Percentiles rank a stretch among this genome's conserved stretches.
Evolutionary conservation across 306 rosid species (phyloP).

Genomic region (Fragaria vesca): DNA sequence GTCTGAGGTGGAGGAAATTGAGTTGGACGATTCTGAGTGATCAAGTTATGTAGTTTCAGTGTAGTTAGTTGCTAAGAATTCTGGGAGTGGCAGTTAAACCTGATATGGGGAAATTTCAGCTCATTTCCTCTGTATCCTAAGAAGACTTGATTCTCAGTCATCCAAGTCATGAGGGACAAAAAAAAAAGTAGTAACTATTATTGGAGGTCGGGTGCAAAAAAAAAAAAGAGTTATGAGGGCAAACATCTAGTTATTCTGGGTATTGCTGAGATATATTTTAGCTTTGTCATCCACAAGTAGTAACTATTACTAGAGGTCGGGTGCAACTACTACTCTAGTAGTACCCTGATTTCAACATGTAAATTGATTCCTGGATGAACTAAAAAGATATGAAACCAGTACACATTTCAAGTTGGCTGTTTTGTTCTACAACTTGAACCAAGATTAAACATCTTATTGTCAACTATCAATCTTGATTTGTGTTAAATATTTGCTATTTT

Average conservation of each 20-base stretch:
- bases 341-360: background rate
- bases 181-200: too few species aligned
- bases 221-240: background rate
- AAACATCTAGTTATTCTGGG: background rate
- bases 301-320: background rate
- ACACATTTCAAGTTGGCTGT: background rate
- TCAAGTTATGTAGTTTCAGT: background rate
- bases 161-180: too few species aligned
- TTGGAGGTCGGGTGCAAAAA: too few species aligned
- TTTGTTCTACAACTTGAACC: background rate
- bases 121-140: constrained; percentile 3
- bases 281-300: background rate
- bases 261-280: background rate
- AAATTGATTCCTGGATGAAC: background rate
- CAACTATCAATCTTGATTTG: background rate
- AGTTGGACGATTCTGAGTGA: background rate
- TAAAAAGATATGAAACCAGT: background rate
- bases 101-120: constrained; percentile 1
- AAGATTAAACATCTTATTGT: background rate
- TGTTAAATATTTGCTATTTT: background rate
- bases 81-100: background rate
- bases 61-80: background rate
- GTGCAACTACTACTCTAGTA: background rate
- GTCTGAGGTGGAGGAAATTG: constrained; percentile 12
- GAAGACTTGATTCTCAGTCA: too few species aligned